These are phyloP conservation scores for Puccinia brachypodii DNA, from an alignment of 1,284 basidiomycete genomes.

Conservation along the genomic window DNA sequence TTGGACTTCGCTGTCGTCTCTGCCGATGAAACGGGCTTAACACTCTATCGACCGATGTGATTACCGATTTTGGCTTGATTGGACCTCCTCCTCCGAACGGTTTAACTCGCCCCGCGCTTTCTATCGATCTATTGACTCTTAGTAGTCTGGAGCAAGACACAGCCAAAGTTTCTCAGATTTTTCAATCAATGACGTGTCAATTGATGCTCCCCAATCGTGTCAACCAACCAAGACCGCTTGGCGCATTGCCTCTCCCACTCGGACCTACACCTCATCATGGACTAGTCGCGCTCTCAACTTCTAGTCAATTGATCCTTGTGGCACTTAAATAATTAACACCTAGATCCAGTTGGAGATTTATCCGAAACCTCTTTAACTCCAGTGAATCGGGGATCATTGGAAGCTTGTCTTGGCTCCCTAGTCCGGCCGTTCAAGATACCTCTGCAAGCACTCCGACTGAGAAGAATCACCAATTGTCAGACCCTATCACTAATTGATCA, in stretches of 20 bases:
- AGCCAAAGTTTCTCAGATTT: constrained; percentile 25
- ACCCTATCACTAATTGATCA: too few relatives aligned
- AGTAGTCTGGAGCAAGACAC: too few relatives aligned
- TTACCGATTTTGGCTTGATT: constrained; percentile 80
- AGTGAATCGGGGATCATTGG: constrained; percentile 24
- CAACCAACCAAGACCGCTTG: constrained; percentile 68
- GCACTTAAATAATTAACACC: constrained; percentile 88
- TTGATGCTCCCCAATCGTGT: constrained; percentile 3
- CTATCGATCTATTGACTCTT: not conserved
- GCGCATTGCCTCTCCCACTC: constrained; percentile 78
- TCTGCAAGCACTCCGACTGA: too few relatives aligned
- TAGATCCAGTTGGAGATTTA: constrained; percentile 84
- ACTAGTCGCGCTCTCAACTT: constrained; percentile 81
- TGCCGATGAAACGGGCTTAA: constrained; percentile 84
- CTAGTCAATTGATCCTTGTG: constrained; percentile 85
- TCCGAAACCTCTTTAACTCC: constrained; percentile 1
- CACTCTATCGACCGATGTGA: constrained; percentile 91
- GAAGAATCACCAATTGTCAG: not conserved
- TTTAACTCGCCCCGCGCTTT: not conserved
- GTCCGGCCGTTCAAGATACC: constrained; percentile 28
- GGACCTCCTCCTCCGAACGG: not conserved
- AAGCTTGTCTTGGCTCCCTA: constrained; percentile 44
- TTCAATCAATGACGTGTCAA: constrained; percentile 16
- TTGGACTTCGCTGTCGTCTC: constrained; percentile 88
- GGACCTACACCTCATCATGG: constrained; percentile 72